Conservation (phyloP, 163 green algal species). For the Scenedesmus sp. region DNA sequence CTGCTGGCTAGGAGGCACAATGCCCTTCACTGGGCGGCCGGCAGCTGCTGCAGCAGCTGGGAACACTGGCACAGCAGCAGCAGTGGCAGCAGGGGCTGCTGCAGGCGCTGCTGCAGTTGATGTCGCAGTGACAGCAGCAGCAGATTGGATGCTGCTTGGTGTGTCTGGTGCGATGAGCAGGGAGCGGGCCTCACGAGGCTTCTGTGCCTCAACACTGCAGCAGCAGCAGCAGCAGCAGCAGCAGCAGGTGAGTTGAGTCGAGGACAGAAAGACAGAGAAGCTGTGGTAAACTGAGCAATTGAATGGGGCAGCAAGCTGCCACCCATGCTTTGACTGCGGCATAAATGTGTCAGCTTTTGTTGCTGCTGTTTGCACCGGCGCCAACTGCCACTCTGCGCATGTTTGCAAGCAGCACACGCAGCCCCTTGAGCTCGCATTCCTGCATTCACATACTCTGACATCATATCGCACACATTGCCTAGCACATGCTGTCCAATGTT, state of each 20-base stretch:
- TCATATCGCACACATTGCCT: no score
- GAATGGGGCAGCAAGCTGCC: not conserved
- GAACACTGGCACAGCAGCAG: not conserved
- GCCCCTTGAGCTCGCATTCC: no score
- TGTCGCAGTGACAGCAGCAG: not conserved
- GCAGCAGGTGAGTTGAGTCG: not conserved
- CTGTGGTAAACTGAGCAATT: not conserved
- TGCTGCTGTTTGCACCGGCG: not conserved
- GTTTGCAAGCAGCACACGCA: no score
- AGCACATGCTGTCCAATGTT: no score
- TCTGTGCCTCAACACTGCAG: conserved; percentile 9
- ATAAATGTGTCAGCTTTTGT: not conserved
- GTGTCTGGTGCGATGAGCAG: not conserved
- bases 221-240: conserved; percentile 3
- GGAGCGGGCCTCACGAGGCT: not conserved
- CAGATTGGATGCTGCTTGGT: not conserved
- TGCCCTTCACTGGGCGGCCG: not conserved
- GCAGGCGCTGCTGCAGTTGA: not conserved
- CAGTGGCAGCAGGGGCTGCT: not conserved
- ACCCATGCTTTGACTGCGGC: no score
- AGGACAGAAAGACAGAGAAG: not conserved
- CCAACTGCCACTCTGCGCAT: not conserved
- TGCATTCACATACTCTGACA: no score
- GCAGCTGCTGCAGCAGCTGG: not conserved
- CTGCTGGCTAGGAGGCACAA: not conserved